Percentiles rank a stretch among this genome's conserved stretches.
Evolutionary conservation across 2,329 filamentous ascomycete genomes (phyloP).

Genomic region (Cylindrodendrum hubeiense): DNA sequence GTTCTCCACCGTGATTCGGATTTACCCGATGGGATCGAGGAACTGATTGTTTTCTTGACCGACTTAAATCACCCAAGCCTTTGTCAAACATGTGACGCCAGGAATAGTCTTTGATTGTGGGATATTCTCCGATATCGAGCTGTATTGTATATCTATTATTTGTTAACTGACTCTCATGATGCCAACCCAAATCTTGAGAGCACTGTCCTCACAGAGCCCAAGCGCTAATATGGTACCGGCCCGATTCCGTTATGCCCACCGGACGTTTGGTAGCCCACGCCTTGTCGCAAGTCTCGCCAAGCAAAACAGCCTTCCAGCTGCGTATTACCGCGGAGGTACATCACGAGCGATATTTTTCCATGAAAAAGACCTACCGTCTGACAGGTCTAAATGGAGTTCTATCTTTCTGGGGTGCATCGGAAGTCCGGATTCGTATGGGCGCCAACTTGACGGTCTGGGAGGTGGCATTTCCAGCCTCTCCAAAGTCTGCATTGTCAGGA

Average conservation of each 20-base stretch:
- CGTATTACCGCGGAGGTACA: constrained; percentile 75
- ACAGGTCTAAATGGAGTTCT: constrained; percentile 38
- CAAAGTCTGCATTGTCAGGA: constrained; percentile 75
- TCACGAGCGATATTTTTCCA: constrained; percentile 67
- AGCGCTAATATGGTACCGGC: no score
- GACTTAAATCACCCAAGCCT: no score
- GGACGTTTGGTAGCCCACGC: not conserved
- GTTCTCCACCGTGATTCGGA: no score
- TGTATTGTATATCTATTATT: no score
- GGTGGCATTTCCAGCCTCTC: constrained; percentile 74
- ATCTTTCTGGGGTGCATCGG: constrained; percentile 71
- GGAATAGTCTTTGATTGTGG: no score
- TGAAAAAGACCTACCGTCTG: constrained; percentile 19
- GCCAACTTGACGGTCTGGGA: constrained; percentile 78
- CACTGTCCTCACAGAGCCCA: constrained; percentile 65
- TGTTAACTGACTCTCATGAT: no score
- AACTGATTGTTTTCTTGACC: no score
- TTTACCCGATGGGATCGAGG: no score
- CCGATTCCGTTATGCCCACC: not conserved
- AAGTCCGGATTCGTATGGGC: constrained; percentile 72
- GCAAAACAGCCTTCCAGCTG: constrained; percentile 56
- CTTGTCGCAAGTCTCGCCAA: not conserved
- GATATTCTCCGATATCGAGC: no score
- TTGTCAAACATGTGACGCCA: no score
- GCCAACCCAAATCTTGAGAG: no score